These are phyloP conservation scores for Penicillium psychrofluorescens DNA, from an alignment of 495 filamentous ascomycete genomes.

Conservation along the genomic window DNA sequence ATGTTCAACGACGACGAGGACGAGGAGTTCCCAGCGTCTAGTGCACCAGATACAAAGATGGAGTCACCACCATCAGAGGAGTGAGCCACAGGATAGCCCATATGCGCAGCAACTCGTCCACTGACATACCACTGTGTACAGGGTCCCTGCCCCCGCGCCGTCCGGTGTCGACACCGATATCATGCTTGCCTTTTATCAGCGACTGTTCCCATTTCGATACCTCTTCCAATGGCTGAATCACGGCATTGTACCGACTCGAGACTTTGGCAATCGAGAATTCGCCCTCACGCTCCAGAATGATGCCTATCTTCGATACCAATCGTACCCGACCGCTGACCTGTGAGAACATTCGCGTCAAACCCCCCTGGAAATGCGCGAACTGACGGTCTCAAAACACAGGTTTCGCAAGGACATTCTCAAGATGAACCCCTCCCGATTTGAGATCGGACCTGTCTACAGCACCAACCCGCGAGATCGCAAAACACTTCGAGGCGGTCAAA, in stretches of 20 bases:
- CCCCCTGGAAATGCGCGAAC: neutral
- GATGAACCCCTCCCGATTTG: conserved; percentile 86
- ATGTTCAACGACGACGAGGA: conserved; percentile 73
- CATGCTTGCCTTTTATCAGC: conserved; percentile 88
- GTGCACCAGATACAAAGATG: conserved; percentile 37
- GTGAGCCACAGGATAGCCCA: conserved; percentile 21
- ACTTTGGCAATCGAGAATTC: conserved; percentile 92
- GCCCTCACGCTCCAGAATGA: conserved; percentile 87
- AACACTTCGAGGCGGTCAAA: conserved; percentile 50
- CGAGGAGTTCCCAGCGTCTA: conserved; percentile 65
- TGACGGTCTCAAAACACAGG: conserved; percentile 30
- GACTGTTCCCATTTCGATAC: conserved; percentile 89
- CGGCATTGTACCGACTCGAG: conserved; percentile 71
- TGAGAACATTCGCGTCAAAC: conserved; percentile 29
- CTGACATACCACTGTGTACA: conserved; percentile 3
- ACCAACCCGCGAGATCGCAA: conserved; percentile 94
- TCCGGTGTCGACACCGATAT: conserved; percentile 64
- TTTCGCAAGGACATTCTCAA: conserved; percentile 85
- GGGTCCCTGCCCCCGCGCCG: conserved; percentile 18
- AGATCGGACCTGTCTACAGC: conserved; percentile 92
- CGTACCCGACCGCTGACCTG: conserved; percentile 80
- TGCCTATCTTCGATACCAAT: conserved; percentile 86
- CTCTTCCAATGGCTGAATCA: conserved; percentile 99
- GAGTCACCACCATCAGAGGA: conserved; percentile 32
- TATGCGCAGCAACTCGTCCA: neutral